Base-by-base conservation (phyloP, 139 green algal species). In the Coelastrella sp. region DNA sequence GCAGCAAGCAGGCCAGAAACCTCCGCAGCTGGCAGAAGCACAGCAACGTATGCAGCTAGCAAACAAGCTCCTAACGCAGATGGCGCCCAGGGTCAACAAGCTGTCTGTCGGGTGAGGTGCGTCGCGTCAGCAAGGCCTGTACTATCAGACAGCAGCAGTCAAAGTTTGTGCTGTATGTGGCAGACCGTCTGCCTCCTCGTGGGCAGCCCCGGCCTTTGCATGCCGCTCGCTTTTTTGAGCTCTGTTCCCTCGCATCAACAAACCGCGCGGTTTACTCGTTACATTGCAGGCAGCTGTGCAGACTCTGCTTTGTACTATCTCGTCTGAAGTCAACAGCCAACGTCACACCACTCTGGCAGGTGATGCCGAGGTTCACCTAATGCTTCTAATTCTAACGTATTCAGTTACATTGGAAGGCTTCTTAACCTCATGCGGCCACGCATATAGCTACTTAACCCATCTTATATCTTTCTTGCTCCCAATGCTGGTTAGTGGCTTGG, bases 41-140 rank as follows among this genome's bases (percentile, higher is more conserved):
- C 81, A 76, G 81, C 81, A 64, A 60, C 81, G 71, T 14, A 60
- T 54, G 3, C 7, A 85, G 81, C 81, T 86, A 22, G 22, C n/a
- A 13, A 22, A 19, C 7, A 75, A 5, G 11, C 22, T 86, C n/a
- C 59, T 76, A 17, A 68, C 3, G 10, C 22, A 58, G 81, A 22
- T 75, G 22, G n/a, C 81, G 19, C 60, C 81, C 8, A 16, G 60
- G 7, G 22, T 86, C 61, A 61, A 20, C 60, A 58, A 59, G n/a
- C 54, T 86, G 17, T 23, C 81, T 64, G 47, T 76, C 4, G 81
- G 61, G 81, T 86, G 61, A 86, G 81, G 20, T 23, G 20, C 5
- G 6, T 20, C 22, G 8, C 11, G 56, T 58, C 59, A 61, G 5
- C 57, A 73, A 58, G 16, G 19, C 8, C 3, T 61, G 13, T 17